Evolutionary conservation across 78 protist species (phyloP), one percentile per base, ranked within the genome.

Genomic region (Protostelium mycophagum): DNA sequence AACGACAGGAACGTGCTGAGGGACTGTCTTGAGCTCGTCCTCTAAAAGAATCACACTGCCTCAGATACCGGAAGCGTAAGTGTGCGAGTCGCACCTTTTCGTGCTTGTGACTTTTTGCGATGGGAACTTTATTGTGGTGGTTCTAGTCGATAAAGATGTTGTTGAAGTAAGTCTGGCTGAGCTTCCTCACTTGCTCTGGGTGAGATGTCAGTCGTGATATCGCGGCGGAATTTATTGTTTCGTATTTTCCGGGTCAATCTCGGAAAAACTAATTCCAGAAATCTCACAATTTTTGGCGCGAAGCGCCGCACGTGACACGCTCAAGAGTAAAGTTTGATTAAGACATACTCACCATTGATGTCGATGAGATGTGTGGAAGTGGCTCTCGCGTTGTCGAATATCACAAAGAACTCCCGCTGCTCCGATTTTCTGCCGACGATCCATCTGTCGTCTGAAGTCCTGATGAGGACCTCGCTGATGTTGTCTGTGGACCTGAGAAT

Each of bases 371-470:
- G 73, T 25, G 83, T 91, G n/a, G 91, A 90, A n/a, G n/a, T n/a
- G n/a, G n/a, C n/a, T 34, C 86, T 91, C 51, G 90, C 92, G 36
- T 90, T 87, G 73, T 90, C 91, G 84, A 95, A 90, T 31, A 95
- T 87, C 36, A 95, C 92, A 63, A 88, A 95, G 37, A 95, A 89
- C 37, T 95, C 97, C 51, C 97, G 88, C 39, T 86, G 91, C 35
- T 95, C 95, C 37, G 95, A 91, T 34, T 87, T 90, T 83, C 86
- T 84, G n/a, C 94, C 97, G 37, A 93, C 93, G 0, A 95, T 89
- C 97, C 97, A 95, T 1, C 93, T 0, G 63, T 92, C 97, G 34
- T 39, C 34, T 31, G 63, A 86, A 9, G 94, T 91, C 29, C 88
- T 85, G 0, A 91, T 90, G 34, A 37, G 38, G 0, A 89, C 35